These are phyloP conservation scores for Suhomyces pyralidae DNA, from an alignment of 805 yeast genomes.

Conservation along the genomic window DNA sequence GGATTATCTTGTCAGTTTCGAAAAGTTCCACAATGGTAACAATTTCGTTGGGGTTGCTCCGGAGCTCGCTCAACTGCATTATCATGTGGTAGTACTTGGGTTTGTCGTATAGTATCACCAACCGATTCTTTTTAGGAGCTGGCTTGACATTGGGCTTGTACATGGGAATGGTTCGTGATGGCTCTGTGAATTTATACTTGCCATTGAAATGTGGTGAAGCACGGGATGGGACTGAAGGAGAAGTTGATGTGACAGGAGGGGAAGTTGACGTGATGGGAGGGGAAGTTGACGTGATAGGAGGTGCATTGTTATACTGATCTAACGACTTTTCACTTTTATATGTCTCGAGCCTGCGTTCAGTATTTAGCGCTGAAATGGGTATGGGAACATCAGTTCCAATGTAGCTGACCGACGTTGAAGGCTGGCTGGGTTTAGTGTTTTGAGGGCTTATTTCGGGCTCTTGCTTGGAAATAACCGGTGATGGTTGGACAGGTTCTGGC, in stretches of 20 bases:
- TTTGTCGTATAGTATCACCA: constrained; percentile 23
- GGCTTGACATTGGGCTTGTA: background rate
- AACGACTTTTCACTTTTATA: background rate
- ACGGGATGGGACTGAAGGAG: background rate
- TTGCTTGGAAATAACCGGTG: background rate
- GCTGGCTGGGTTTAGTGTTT: background rate
- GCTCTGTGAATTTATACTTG: background rate
- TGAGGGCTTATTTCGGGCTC: background rate
- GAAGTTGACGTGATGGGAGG: background rate
- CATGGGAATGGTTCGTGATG: background rate
- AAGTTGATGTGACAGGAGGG: background rate
- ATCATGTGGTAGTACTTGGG: constrained; percentile 28
- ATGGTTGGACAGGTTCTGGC: background rate
- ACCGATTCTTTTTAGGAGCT: constrained; percentile 9
- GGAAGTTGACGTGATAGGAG: background rate
- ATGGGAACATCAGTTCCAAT: background rate
- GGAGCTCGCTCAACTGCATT: constrained; percentile 22
- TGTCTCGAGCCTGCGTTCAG: background rate
- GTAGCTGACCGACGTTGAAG: background rate
- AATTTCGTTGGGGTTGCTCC: constrained; percentile 13
- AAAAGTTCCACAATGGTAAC: constrained; percentile 17
- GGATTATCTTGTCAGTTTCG: constrained; percentile 16
- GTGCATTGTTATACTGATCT: background rate
- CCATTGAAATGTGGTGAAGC: background rate
- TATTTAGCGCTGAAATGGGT: background rate